phyloP scores from a whole-genome alignment of 2,329 filamentous ascomycete genomes.

The Tolypocladium guangdongense region DNA sequence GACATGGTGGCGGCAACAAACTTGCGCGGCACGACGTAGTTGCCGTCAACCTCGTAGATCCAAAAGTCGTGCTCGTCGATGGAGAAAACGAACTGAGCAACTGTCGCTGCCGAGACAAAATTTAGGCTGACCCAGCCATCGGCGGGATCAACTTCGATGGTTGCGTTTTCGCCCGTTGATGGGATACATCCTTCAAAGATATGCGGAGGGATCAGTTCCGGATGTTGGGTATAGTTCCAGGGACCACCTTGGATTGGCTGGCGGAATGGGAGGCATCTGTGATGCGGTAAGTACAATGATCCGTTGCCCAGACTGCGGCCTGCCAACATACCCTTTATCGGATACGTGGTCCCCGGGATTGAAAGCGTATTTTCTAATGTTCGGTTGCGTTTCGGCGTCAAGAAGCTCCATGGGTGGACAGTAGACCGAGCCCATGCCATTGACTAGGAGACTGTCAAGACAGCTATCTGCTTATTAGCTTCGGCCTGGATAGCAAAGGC shows the following conservation, averaged over 20 bases:
- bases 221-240: neutral
- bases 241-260: constrained; percentile 1
- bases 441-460: constrained; percentile 3
- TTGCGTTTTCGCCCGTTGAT: neutral
- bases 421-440: constrained; percentile 2
- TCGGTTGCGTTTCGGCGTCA: neutral
- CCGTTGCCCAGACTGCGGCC: too few species aligned
- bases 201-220: neutral
- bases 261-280: constrained; percentile 2
- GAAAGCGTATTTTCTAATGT: neutral
- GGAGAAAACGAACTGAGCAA: constrained; percentile 12
- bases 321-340: constrained; percentile 1
- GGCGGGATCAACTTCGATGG: constrained; percentile 1
- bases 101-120: constrained; percentile 4
- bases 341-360: neutral
- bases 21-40: constrained; percentile 24
- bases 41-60: constrained; percentile 31
- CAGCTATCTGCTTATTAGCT: neutral
- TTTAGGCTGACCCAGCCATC: constrained; percentile 4
- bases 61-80: constrained; percentile 32
- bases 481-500: too few species aligned
- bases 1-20: constrained; percentile 12
- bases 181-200: neutral
- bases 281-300: neutral
- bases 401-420: constrained; percentile 1